phyloP scores from a whole-genome alignment of 306 rosid genomes.

The Citrullus mucosospermus region DNA sequence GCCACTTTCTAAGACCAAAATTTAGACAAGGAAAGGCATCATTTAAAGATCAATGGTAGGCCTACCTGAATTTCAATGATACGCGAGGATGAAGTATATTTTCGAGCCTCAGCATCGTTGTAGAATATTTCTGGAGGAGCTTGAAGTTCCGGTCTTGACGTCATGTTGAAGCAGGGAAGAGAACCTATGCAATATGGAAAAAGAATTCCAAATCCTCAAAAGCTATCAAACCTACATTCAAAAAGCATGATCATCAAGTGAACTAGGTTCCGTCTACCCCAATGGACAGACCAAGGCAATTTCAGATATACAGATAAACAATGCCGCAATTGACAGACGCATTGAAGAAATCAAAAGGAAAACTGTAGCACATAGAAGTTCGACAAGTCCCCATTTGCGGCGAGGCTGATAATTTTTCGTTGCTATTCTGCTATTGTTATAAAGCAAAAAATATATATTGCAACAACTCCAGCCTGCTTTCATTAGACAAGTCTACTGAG shows the following conservation, averaged over 20 bases:
- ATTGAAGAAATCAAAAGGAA: too few species aligned
- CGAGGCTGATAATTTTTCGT: background rate
- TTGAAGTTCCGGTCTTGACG: slow-evolving; percentile 67
- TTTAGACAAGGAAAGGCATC: background rate
- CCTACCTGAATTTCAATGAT: slow-evolving; percentile 67
- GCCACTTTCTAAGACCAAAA: background rate
- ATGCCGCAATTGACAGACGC: too few species aligned
- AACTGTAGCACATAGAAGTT: background rate
- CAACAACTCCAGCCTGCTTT: too few species aligned
- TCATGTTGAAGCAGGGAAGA: slow-evolving; percentile 17
- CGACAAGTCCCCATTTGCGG: background rate
- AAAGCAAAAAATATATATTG: too few species aligned
- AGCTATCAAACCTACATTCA: background rate
- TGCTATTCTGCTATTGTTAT: background rate
- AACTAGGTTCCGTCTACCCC: background rate
- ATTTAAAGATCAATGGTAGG: background rate
- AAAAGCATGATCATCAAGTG: background rate
- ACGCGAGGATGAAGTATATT: slow-evolving; percentile 83
- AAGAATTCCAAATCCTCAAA: background rate
- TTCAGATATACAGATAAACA: background rate
- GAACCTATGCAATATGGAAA: background rate
- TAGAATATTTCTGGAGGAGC: slow-evolving; percentile 98
- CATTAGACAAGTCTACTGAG: background rate
- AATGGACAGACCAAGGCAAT: background rate
- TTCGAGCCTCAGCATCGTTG: slow-evolving; percentile 70